phyloP scores from a whole-genome alignment of 208 protist genomes.

The Wallacemonas sp. region DNA sequence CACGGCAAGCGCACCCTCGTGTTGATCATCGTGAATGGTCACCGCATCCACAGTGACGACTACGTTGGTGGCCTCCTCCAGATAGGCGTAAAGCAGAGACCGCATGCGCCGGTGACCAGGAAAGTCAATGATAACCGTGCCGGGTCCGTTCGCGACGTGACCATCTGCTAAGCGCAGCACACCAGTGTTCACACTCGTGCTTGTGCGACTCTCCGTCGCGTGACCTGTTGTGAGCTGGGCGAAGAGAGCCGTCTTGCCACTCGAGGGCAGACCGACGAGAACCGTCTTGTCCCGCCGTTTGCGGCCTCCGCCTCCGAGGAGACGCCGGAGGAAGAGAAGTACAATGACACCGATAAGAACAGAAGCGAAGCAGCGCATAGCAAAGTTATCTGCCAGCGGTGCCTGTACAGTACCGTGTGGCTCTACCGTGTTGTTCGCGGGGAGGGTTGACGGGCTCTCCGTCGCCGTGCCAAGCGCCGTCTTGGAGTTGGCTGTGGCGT shows the following conservation, averaged over 20 bases:
- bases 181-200: constrained; percentile 64
- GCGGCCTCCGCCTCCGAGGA: constrained; percentile 7
- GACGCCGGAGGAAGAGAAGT: constrained; percentile 12
- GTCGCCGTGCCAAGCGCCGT: background rate
- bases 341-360: constrained; percentile 18
- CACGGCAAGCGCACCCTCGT: constrained; percentile 72
- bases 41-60: constrained; percentile 77
- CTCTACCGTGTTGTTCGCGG: background rate
- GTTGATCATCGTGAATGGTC: constrained; percentile 70
- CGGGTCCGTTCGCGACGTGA: background rate
- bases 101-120: constrained; percentile 81
- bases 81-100: constrained; percentile 33
- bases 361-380: background rate
- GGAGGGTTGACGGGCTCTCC: background rate
- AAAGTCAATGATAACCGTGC: constrained; percentile 57
- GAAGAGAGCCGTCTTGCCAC: constrained; percentile 85
- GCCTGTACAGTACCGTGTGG: background rate
- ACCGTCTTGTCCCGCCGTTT: constrained; percentile 30
- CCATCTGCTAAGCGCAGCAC: constrained; percentile 6
- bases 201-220: constrained; percentile 44
- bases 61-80: constrained; percentile 55
- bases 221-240: constrained; percentile 33
- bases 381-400: background rate
- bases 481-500: background rate
- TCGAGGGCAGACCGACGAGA: constrained; percentile 63